A percentile compares a stretch with the other conserved stretches of the same genome.
Conservation (phyloP, 2,329 filamentous ascomycete species). For the Colletotrichum sp. region DNA sequence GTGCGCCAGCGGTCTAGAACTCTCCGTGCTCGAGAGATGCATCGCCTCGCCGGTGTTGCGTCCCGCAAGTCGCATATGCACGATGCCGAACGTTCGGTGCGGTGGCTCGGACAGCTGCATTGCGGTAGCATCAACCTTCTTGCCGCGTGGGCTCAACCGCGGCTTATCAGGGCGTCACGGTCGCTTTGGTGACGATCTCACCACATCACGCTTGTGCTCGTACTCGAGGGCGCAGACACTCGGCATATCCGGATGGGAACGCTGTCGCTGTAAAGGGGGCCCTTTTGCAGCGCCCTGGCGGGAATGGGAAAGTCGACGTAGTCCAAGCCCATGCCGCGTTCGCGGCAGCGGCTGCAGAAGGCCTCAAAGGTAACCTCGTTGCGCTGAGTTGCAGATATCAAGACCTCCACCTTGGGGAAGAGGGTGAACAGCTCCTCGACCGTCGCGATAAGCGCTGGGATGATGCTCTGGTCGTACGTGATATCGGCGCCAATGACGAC, state of each 20-base stretch:
- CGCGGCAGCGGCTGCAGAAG: slow-evolving; percentile 65
- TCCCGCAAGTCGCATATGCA: background rate
- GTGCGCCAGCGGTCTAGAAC: background rate
- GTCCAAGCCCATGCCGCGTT: slow-evolving; percentile 46
- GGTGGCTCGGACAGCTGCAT: background rate
- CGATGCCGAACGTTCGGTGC: background rate
- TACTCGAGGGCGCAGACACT: slow-evolving; percentile 8
- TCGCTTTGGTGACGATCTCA: background rate
- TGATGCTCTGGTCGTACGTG: slow-evolving; percentile 72
- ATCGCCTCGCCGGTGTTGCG: background rate
- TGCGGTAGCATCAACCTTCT: background rate
- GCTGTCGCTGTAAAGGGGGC: slow-evolving; percentile 68
- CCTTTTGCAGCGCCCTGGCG: slow-evolving; percentile 49
- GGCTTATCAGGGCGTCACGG: background rate
- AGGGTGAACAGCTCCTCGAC: slow-evolving; percentile 65
- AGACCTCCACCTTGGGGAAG: slow-evolving; percentile 59
- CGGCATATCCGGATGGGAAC: slow-evolving; percentile 63
- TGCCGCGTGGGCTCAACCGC: background rate
- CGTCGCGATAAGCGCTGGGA: slow-evolving; percentile 69
- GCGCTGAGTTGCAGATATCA: slow-evolving; percentile 74
- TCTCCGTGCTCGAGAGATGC: background rate
- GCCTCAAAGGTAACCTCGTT: slow-evolving; percentile 71
- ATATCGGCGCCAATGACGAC: slow-evolving; percentile 78
- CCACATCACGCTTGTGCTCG: background rate
- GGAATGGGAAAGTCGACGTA: slow-evolving; percentile 48